Base-by-base conservation (phyloP, 306 rosid species). In the Pyrus bretschneideri region DNA sequence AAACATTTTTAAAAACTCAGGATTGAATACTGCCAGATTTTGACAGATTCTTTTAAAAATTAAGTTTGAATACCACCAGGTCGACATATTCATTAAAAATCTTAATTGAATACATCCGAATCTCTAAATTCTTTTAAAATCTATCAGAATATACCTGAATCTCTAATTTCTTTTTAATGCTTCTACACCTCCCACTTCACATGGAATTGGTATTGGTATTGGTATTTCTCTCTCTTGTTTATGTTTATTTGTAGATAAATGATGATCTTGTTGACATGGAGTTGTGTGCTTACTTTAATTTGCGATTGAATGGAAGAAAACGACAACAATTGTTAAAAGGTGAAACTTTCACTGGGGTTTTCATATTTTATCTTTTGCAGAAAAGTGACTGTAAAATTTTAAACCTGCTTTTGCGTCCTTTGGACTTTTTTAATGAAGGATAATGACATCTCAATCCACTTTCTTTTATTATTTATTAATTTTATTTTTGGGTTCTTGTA, bases 281-380 rank as follows among this genome's bases (percentile, higher is more conserved):
- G 55, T 67, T 67, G 6, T 64, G 10, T 17, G 40, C 54, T 5
- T 30, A 4, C 57, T 33, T 9, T 23, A 17, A 62, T 70, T 78
- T 29, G 65, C 54, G 42, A 79, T 78, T 69, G 23, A 74, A 73
- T 45, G 72, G 78, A 42, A 58, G 87, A 81, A 29, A 83, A 72
- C 22, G 87, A 79, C 84, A 79, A 70, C 82, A 71, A 59, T 54
- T 66, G 59, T 35, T 17, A 23, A 27, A 54, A 67, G 64, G 63
- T 81, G 62, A 67, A 70, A 52, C 69, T 52, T 67, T 52, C 62
- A 18, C 63, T 46, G 60, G 46, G 40, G 12, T 51, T 62, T 74
- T 80, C 14, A 1, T 18, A 19, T 55, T 67, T 11, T 25, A 51
- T 17, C 58, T 59, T 79, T 73, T 52, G 70, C 21, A 67, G 67